Conservation (phyloP, 192 early-diverging fungal species). For the Backusella sp. region DNA sequence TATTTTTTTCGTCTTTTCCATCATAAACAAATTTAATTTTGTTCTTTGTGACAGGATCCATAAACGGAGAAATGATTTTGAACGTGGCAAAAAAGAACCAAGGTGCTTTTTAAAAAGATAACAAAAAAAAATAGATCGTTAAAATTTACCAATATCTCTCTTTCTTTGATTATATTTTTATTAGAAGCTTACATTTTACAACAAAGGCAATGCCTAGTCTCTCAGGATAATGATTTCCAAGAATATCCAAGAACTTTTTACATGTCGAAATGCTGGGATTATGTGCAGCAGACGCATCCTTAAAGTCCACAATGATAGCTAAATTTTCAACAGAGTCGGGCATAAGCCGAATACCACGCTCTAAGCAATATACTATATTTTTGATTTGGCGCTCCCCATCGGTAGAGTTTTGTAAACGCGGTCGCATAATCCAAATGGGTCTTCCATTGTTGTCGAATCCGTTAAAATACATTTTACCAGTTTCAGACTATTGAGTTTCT, state of each 20-base stretch:
- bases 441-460: slow-evolving; percentile 79
- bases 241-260: slow-evolving; percentile 76
- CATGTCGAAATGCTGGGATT: slow-evolving; percentile 69
- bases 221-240: slow-evolving; percentile 91
- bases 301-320: slow-evolving; percentile 80
- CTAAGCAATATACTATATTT: slow-evolving; percentile 79
- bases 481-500: slow-evolving; percentile 43
- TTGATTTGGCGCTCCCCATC: slow-evolving; percentile 69
- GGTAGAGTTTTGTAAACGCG: slow-evolving; percentile 78
- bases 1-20: slow-evolving; percentile 15
- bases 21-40: slow-evolving; percentile 86
- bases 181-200: slow-evolving; percentile 52
- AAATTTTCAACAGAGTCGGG: slow-evolving; percentile 76
- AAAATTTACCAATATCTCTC: not conserved
- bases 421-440: slow-evolving; percentile 75
- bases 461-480: slow-evolving; percentile 82
- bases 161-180: not conserved
- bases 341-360: slow-evolving; percentile 71
- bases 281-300: slow-evolving; percentile 60
- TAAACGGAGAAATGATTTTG: slow-evolving; percentile 79
- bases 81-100: slow-evolving; percentile 86
- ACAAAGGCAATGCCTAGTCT: slow-evolving; percentile 67
- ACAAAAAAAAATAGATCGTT: not conserved
- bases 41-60: slow-evolving; percentile 83
- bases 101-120: slow-evolving; percentile 50